A percentile compares a stretch with the other conserved stretches of the same genome.
Conservation (phyloP, 257 asterid species). For the Solanum habrochaites region DNA sequence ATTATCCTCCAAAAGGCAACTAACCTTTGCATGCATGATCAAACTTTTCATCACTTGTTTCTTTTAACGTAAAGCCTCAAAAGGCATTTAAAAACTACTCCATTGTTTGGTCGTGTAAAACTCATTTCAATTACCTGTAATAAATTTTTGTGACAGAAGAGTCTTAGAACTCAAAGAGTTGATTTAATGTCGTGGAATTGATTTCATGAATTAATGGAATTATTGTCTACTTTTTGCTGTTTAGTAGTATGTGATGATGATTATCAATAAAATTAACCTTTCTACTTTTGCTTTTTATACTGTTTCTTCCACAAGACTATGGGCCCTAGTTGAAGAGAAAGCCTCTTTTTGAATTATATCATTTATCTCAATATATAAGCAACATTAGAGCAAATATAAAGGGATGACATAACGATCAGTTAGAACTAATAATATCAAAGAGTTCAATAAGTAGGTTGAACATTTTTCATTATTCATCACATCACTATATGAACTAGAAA, state of each 20-base stretch:
- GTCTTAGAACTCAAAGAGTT: not conserved
- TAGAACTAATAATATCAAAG: not conserved
- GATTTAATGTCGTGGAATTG: not conserved
- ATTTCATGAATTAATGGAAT: not conserved
- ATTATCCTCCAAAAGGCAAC: slow-evolving; percentile 7
- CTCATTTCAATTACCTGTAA: not conserved
- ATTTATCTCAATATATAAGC: not conserved
- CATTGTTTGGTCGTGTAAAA: not conserved
- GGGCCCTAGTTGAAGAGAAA: not conserved
- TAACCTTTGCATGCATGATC: not conserved
- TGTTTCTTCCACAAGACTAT: not conserved
- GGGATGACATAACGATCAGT: not conserved
- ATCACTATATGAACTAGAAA: not conserved
- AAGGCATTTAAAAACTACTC: not conserved
- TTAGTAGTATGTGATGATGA: not conserved
- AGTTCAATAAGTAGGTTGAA: not conserved
- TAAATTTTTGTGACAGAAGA: not conserved
- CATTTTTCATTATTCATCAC: not conserved
- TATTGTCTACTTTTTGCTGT: not conserved
- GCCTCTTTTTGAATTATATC: not conserved
- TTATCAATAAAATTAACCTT: not conserved
- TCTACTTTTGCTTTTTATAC: too few relatives aligned
- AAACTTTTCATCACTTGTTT: not conserved
- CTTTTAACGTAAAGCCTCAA: not conserved
- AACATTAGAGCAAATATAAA: not conserved